Percentiles rank a stretch among this genome's conserved stretches.
Evolutionary conservation across 1,284 basidiomycete species (phyloP).

Genomic region (Moesziomyces aphidis): DNA sequence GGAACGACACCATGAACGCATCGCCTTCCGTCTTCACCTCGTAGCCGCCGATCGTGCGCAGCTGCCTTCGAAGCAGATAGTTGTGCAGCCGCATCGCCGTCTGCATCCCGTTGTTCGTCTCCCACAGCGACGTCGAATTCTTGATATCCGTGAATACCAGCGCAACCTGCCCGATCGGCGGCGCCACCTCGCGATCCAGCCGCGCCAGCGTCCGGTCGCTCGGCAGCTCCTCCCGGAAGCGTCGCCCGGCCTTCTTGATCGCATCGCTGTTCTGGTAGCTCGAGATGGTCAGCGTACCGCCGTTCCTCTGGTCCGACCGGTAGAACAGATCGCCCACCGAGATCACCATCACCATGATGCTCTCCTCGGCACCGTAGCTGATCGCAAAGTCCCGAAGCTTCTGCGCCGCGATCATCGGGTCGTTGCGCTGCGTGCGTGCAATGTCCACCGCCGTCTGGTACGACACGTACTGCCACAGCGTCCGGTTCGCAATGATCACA

Average conservation of each 20-base stretch:
- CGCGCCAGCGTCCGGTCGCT: conserved; percentile 70
- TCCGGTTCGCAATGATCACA: conserved; percentile 92
- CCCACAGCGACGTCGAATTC: conserved; percentile 97
- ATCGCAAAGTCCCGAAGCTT: conserved; percentile 97
- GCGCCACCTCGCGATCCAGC: conserved; percentile 83
- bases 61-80: conserved; percentile 82
- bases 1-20: conserved; percentile 98
- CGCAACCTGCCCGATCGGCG: conserved; percentile 89
- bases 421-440: conserved; percentile 81
- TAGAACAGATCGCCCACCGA: conserved; percentile 82
- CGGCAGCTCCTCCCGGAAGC: conserved; percentile 56
- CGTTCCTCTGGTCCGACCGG: conserved; percentile 65
- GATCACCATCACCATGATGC: conserved; percentile 98
- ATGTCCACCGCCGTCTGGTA: conserved; percentile 98
- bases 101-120: conserved; percentile 95
- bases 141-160: conserved; percentile 98
- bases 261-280: conserved; percentile 43
- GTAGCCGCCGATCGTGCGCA: conserved; percentile 93
- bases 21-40: conserved; percentile 99
- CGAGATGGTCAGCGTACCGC: conserved; percentile 25
- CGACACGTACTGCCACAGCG: conserved; percentile 92
- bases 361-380: conserved; percentile 93
- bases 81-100: conserved; percentile 95
- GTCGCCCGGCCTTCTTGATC: conserved; percentile 54
- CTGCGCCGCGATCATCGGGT: conserved; percentile 97